phyloP scores from a whole-genome alignment of 192 early-diverging fungal species.

The Radiomyces spectabilis region DNA sequence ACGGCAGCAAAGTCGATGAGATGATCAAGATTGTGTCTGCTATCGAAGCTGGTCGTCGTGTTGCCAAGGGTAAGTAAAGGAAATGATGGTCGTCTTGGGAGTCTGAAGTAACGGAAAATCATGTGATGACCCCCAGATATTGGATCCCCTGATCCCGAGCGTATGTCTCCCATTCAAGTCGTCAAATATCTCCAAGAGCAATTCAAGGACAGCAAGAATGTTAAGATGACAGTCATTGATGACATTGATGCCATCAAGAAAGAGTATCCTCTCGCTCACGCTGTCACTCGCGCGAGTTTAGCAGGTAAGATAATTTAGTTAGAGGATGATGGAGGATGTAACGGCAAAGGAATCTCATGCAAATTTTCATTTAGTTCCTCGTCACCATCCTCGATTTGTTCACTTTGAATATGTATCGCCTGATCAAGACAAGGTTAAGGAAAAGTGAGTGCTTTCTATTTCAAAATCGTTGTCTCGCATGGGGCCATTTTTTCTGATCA shows the following conservation, averaged over 20 bases:
- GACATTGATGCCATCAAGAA: slow-evolving; percentile 63
- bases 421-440: slow-evolving; percentile 62
- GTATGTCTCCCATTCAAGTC: slow-evolving; percentile 76
- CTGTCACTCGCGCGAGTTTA: slow-evolving; percentile 65
- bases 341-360: not conserved
- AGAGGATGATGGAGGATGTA: no score
- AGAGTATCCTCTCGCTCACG: slow-evolving; percentile 79
- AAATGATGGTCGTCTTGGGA: not conserved
- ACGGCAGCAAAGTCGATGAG: slow-evolving; percentile 23
- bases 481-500: not conserved
- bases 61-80: slow-evolving; percentile 47
- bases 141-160: slow-evolving; percentile 77
- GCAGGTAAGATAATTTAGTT: no score
- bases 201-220: slow-evolving; percentile 43
- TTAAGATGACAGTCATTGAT: slow-evolving; percentile 57
- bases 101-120: not conserved
- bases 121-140: no score
- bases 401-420: slow-evolving; percentile 62
- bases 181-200: slow-evolving; percentile 58
- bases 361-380: slow-evolving; percentile 31
- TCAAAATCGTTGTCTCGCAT: no score
- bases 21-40: slow-evolving; percentile 51
- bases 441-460: slow-evolving; percentile 52
- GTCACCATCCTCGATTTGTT: slow-evolving; percentile 61
- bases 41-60: slow-evolving; percentile 66